Base-by-base conservation (phyloP, 2,329 filamentous ascomycete species). In the Pseudocercospora macadamiae region DNA sequence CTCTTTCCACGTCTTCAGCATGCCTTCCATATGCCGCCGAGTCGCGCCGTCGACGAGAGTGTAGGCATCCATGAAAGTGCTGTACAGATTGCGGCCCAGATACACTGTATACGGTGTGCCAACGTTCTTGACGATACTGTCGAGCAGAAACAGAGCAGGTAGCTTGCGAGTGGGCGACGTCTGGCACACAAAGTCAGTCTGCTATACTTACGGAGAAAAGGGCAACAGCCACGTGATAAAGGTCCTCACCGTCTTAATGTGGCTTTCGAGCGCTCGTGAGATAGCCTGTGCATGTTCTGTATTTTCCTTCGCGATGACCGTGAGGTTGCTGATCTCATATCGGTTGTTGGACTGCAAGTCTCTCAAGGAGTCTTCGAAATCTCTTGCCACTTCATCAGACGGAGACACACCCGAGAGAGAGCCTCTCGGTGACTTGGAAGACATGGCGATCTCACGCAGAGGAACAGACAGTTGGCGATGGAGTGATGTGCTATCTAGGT, bases 91-190 rank as follows among this genome's bases (percentile, higher is more conserved):
- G 37, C 91, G 88, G 53, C 93, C 91, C 65, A 99, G 89, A 75
- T 96, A 97, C 10, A 97, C 83, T 0, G 93, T 97, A 76, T 99
- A 99, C 6, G 95, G 95, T 0, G 93, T 97, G 61, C 95, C 95
- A 62, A 99, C 92, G 80, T 99, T 97, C 77, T 99, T 99, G 73
- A 96, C 93, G 62, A 99, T 93, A 14, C 93, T 97, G 77, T 99
- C 95, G 71, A 99, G 88, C 65, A 99, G 91, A 77, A 97, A 99
- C 25, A 99, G 83, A n/a, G 95, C 91, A 16, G 95, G 93, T 2
- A 99, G 81, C 73, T 97, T 99, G 75, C 92, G 93, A 61, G 86
- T 84, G 36, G 95, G 92, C 45, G 91, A 86, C 55, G 89, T 91
- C 95, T 99, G 77, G 18, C 16, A 39, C 16, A 39, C 19, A 51